A percentile compares a stretch with the other conserved stretches of the same genome.
phyloP scores from a whole-genome alignment of 352 stramenopile species.

The Globisporangium emineosum region DNA sequence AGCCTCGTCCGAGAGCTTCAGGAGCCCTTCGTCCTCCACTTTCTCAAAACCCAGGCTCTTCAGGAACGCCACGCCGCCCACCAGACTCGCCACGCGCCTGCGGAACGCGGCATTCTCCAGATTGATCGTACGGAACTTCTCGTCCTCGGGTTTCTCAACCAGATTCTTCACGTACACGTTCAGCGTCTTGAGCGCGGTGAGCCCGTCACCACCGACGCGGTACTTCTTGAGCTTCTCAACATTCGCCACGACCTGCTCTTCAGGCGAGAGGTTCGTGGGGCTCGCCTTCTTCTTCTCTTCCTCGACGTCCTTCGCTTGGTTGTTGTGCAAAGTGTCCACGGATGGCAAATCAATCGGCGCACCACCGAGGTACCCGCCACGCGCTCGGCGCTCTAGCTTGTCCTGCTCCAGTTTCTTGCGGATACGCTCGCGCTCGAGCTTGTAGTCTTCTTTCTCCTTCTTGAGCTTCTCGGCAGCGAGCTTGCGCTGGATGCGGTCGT shows the following conservation, averaged over 20 bases:
- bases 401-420: slow-evolving; percentile 89
- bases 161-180: slow-evolving; percentile 88
- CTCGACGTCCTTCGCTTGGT: slow-evolving; percentile 16
- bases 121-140: slow-evolving; percentile 91
- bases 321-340: slow-evolving; percentile 22
- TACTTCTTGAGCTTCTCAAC: slow-evolving; percentile 85
- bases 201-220: slow-evolving; percentile 73
- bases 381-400: slow-evolving; percentile 86
- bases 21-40: slow-evolving; percentile 56
- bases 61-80: slow-evolving; percentile 83
- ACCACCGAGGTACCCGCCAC: slow-evolving; percentile 76
- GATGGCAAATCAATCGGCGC: slow-evolving; percentile 54
- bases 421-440: slow-evolving; percentile 86
- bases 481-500: slow-evolving; percentile 76
- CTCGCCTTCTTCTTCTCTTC: slow-evolving; percentile 39
- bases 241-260: slow-evolving; percentile 71
- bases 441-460: slow-evolving; percentile 88
- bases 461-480: slow-evolving; percentile 80
- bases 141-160: slow-evolving; percentile 82
- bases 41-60: slow-evolving; percentile 90
- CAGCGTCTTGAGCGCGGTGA: slow-evolving; percentile 81
- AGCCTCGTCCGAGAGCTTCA: slow-evolving; percentile 64
- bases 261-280: slow-evolving; percentile 37
- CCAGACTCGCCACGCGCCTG: slow-evolving; percentile 80
- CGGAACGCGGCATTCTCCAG: slow-evolving; percentile 89